phyloP scores from a whole-genome alignment of 139 green algal genomes.

The Prasinococcaceae sp. region DNA sequence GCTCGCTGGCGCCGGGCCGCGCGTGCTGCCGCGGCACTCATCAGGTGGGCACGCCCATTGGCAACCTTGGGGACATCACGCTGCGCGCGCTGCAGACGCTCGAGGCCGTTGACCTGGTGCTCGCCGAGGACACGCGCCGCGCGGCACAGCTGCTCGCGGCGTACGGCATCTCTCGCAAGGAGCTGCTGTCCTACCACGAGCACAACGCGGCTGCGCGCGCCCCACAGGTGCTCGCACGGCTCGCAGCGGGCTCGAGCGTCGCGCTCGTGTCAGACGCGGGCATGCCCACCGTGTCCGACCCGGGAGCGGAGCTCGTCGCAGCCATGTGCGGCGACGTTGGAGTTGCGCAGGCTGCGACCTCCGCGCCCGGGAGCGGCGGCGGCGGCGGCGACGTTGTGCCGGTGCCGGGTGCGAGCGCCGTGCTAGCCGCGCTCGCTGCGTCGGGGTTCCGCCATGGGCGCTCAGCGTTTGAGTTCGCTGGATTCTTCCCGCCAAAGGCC shows the following conservation, averaged over 20 bases:
- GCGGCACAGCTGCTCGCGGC: constrained; percentile 51
- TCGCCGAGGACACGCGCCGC: constrained; percentile 80
- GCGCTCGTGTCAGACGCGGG: constrained; percentile 75
- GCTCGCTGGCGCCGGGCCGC: too few relatives aligned
- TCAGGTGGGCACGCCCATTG: constrained; percentile 74
- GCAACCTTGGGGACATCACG: constrained; percentile 77
- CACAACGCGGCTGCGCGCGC: not conserved
- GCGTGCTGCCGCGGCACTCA: too few relatives aligned
- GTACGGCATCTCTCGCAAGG: constrained; percentile 50
- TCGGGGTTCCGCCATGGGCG: too few relatives aligned
- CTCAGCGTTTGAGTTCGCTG: too few relatives aligned
- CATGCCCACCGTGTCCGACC: constrained; percentile 56
- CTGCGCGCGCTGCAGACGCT: constrained; percentile 44
- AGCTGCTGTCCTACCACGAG: constrained; percentile 8
- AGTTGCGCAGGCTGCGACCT: too few relatives aligned
- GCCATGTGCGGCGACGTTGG: too few relatives aligned
- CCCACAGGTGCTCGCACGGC: not conserved
- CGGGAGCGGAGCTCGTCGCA: constrained; percentile 49
- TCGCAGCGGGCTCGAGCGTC: constrained; percentile 36
- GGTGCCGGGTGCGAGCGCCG: too few relatives aligned
- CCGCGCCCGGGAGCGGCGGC: too few relatives aligned
- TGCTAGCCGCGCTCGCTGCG: too few relatives aligned
- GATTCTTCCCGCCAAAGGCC: too few relatives aligned
- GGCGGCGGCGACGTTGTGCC: too few relatives aligned
- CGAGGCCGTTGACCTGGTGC: constrained; percentile 31